Evolutionary conservation across 139 green algal genomes (phyloP).

Genomic region (Chlamydomonas incerta): DNA sequence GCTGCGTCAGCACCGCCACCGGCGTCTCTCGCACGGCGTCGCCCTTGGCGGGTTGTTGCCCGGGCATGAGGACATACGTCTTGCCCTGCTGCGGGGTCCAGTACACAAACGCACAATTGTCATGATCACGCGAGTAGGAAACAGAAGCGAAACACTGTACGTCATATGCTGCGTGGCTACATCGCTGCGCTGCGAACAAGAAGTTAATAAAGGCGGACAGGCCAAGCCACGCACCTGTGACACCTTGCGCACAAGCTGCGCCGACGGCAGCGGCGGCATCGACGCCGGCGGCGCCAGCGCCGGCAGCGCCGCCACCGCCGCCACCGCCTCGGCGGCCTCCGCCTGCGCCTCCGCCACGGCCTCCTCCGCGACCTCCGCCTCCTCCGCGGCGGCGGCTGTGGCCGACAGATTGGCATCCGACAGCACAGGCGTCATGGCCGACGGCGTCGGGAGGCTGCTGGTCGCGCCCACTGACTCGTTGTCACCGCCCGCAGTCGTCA

Average conservation of each 20-base stretch:
- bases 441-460: no score
- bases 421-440: background rate
- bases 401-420: background rate
- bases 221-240: background rate
- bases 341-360: background rate
- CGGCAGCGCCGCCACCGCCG: background rate
- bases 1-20: background rate
- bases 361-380: background rate
- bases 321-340: background rate
- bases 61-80: no score
- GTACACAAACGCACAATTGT: no score
- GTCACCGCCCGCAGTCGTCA: background rate
- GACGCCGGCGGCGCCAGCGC: background rate
- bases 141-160: no score
- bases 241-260: background rate
- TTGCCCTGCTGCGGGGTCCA: no score
- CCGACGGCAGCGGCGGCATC: slow-evolving; percentile 17
- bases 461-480: background rate
- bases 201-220: no score
- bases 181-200: no score
- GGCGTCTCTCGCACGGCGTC: no score
- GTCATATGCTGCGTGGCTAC: no score
- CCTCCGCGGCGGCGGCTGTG: background rate
- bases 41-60: background rate
- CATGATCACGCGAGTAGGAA: no score